Conservation (phyloP, 139 green algal species). For the Micractinium sp. region DNA sequence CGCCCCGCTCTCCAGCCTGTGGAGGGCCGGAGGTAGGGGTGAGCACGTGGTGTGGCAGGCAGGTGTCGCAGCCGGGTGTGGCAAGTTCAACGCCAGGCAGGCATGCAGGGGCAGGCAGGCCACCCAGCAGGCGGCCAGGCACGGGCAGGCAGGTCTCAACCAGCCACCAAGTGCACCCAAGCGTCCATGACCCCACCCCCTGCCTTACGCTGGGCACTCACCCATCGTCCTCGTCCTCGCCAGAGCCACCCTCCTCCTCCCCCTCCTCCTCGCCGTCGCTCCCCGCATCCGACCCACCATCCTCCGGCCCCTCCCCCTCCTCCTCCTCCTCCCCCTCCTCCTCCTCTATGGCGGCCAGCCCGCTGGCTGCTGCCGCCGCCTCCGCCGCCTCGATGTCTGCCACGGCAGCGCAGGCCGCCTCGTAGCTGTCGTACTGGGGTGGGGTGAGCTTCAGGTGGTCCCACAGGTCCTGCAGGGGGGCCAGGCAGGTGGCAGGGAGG, state of each 20-base stretch:
- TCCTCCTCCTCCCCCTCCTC: constrained; percentile 32
- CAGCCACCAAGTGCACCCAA: neutral
- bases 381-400: constrained; percentile 63
- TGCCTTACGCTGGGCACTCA: neutral
- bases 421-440: constrained; percentile 54
- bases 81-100: no score
- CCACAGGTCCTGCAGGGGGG: constrained; percentile 77
- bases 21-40: neutral
- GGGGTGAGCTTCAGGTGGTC: constrained; percentile 56
- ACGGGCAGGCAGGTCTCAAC: no score
- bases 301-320: constrained; percentile 30
- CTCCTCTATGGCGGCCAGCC: constrained; percentile 56
- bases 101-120: no score
- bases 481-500: neutral
- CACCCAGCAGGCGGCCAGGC: no score
- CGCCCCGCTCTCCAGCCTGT: constrained; percentile 31
- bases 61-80: neutral
- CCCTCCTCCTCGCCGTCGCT: constrained; percentile 20
- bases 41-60: neutral
- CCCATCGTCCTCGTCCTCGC: constrained; percentile 48
- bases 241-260: neutral
- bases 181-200: neutral
- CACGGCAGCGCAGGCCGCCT: constrained; percentile 66
- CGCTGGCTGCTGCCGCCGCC: constrained; percentile 45
- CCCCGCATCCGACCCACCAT: constrained; percentile 26